Conservation (phyloP, 192 early-diverging fungal genomes). For the Coemansia sp. region DNA sequence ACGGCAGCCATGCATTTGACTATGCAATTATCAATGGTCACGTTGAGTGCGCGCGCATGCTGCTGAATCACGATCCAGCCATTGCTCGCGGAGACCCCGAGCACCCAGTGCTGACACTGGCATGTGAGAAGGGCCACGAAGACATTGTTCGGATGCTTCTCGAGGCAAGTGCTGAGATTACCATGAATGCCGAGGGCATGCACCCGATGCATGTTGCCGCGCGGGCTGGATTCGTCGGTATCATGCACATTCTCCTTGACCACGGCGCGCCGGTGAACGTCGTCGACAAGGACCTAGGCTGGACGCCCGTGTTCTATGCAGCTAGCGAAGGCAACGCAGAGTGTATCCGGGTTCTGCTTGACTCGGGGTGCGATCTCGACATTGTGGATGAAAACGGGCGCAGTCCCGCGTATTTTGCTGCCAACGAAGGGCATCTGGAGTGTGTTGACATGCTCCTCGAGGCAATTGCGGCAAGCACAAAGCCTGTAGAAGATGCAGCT, state of each 20-base stretch:
- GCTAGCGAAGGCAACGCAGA: conserved; percentile 85
- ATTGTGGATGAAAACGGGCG: conserved; percentile 81
- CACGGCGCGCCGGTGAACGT: conserved; percentile 74
- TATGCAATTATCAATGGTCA: conserved; percentile 87
- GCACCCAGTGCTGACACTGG: conserved; percentile 74
- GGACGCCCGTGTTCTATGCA: conserved; percentile 97
- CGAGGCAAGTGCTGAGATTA: conserved; percentile 68
- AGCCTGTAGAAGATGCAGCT: not conserved
- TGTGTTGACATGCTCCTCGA: conserved; percentile 76
- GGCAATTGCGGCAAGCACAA: conserved; percentile 40
- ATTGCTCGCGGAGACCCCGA: conserved; percentile 49
- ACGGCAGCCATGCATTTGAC: conserved; percentile 84
- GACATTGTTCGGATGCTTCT: conserved; percentile 84
- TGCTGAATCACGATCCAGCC: conserved; percentile 68
- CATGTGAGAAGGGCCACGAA: conserved; percentile 88
- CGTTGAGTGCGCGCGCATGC: conserved; percentile 66
- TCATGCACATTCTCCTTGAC: conserved; percentile 71
- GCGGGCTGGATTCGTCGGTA: conserved; percentile 73
- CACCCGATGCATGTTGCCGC: conserved; percentile 88
- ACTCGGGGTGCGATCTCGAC: conserved; percentile 71
- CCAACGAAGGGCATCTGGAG: conserved; percentile 85
- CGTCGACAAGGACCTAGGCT: conserved; percentile 87
- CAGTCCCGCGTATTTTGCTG: conserved; percentile 86
- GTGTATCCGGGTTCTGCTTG: conserved; percentile 76
- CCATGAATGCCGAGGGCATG: conserved; percentile 75